Base-by-base conservation (phyloP, 495 filamentous ascomycete species). In the Hyaloscypha bicolor region DNA sequence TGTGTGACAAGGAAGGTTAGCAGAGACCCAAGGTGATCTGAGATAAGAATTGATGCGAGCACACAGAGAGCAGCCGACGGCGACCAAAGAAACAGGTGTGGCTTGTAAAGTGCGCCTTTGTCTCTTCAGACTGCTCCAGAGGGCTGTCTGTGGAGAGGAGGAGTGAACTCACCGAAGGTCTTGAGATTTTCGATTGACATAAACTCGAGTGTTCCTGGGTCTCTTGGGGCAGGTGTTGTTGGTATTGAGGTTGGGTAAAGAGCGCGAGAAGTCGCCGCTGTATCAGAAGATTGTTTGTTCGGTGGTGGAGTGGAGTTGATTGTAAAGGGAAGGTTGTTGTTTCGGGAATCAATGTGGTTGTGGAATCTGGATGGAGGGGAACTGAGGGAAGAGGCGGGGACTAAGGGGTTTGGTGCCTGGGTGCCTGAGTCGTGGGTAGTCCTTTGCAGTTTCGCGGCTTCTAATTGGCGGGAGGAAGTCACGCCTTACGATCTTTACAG, bases 121-220 rank as follows among this genome's bases (percentile, higher is more conserved):
- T n/a, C 11, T 6, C 25, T 9, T 39, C 32, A 59, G n/a, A 52
- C 64, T 65, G 62, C 64, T 72, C 65, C 68, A 52, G 31, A 68
- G 73, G 65, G 74, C 66, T 68, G 71, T 70, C 67, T 74, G 73
- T 71, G 78, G 76, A 73, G 70, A 72, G 63, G 63, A 63, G 37
- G 51, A 45, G 63, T 29, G 42, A 51, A 58, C 93, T 82, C 80
- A 97, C 94, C 95, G 90, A 94, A 95, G 88, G 93, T 90, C 89
- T 96, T 97, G 83, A 97, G 92, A 88, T 98, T 97, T 95, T 97
- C 91, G 93, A 97, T 97, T 90, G 93, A 96, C 94, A 97, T 97
- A 96, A 96, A 97, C 91, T 93, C 82, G 78, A 80, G 78, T 83
- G 76, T 85, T 78, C 67, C 71, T 72, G 68, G 73, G 68, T 70